Percentiles rank a stretch among this genome's conserved stretches.
phyloP scores from a whole-genome alignment of 306 rosid species.

The Astragalus glycyphyllos region DNA sequence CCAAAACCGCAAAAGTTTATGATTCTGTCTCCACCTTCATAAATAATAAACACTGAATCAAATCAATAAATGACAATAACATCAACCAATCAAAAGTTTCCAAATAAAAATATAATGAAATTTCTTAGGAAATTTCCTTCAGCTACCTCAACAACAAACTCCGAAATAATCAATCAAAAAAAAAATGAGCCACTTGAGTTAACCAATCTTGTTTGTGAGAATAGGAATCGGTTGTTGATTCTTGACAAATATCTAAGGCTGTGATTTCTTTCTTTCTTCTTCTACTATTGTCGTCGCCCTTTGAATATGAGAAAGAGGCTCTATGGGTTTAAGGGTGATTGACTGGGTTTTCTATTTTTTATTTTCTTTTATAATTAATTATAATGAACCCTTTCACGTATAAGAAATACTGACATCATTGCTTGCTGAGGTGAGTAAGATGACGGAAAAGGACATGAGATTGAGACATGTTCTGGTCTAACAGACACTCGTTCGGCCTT shows the following conservation, averaged over 20 bases:
- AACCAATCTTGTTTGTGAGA: neutral
- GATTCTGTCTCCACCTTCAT: conserved; percentile 1
- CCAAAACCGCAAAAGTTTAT: conserved; percentile 3
- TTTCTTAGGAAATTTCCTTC: conserved; percentile 10
- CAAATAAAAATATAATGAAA: neutral
- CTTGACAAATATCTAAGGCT: neutral
- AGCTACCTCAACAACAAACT: conserved; percentile 42
- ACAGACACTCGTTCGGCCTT: conserved; percentile 6
- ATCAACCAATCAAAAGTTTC: neutral
- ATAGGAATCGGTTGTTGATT: neutral
- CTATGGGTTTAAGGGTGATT: conserved; percentile 3
- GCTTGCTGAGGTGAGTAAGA: neutral
- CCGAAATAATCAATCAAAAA: neutral
- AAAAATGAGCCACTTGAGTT: conserved; percentile 2
- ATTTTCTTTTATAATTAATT: neutral
- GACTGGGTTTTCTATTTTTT: neutral
- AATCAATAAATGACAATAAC: conserved; percentile 17
- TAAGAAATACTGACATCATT: neutral
- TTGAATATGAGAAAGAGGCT: conserved; percentile 30
- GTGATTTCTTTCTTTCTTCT: neutral
- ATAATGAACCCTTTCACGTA: neutral
- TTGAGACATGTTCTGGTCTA: conserved; percentile 38
- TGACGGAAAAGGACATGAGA: conserved; percentile 49
- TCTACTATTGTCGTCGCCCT: conserved; percentile 1
- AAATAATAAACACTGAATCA: conserved; percentile 7